Percentiles rank a stretch among this genome's conserved stretches.
These are phyloP conservation scores for Xylaria sp. DNA, from an alignment of 2,329 filamentous ascomycete genomes.

Conservation along the genomic window DNA sequence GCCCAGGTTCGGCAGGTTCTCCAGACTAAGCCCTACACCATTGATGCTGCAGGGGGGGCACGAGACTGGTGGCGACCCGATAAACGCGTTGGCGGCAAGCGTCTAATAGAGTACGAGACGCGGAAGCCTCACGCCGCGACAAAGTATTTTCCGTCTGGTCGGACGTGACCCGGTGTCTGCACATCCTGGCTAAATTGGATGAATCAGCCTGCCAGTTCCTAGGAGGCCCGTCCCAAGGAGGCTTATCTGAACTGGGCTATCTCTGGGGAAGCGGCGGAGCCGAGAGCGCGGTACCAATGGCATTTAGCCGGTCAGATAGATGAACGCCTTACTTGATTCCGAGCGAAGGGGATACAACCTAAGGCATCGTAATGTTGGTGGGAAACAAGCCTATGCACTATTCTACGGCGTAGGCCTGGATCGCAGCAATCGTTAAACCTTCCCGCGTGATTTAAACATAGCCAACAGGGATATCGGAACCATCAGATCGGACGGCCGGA, in stretches of 20 bases:
- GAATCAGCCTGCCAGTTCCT: not conserved
- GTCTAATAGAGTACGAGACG: slow-evolving; percentile 1
- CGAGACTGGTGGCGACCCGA: slow-evolving; percentile 13
- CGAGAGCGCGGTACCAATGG: not conserved
- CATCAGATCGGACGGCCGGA: slow-evolving; percentile 19
- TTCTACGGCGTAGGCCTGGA: too few relatives aligned
- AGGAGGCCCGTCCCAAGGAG: slow-evolving; percentile 11
- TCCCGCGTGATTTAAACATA: too few relatives aligned
- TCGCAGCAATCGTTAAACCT: too few relatives aligned
- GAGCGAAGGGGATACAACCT: slow-evolving; percentile 4
- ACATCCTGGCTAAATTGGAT: slow-evolving; percentile 11
- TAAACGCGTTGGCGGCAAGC: slow-evolving; percentile 16
- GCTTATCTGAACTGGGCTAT: slow-evolving; percentile 5
- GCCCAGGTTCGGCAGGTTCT: slow-evolving; percentile 6
- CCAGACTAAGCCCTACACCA: not conserved
- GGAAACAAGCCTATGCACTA: too few relatives aligned
- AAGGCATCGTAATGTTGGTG: not conserved
- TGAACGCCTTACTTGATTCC: not conserved
- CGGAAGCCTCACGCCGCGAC: slow-evolving; percentile 2
- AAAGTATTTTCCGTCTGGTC: not conserved
- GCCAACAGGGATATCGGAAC: not conserved
- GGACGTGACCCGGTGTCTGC: not conserved
- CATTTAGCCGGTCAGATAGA: slow-evolving; percentile 19
- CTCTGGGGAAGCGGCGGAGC: not conserved
- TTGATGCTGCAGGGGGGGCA: not conserved